Evolutionary conservation across 257 asterid genomes (phyloP).

Genomic region (Ehretia macrophylla): DNA sequence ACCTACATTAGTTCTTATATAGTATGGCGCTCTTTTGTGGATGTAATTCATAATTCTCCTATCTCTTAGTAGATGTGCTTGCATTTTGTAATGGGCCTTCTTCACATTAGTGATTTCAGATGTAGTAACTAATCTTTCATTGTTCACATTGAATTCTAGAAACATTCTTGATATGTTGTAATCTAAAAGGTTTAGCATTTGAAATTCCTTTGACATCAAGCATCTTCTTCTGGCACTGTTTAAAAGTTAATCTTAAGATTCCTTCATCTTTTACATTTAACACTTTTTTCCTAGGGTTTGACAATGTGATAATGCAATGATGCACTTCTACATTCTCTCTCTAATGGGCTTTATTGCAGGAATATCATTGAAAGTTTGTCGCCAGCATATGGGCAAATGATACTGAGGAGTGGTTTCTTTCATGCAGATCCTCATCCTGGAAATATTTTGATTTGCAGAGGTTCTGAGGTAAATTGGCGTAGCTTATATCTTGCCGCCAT

Average conservation of each 20-base stretch:
- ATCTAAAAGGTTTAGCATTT: background rate
- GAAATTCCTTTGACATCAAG: background rate
- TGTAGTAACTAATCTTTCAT: too few species aligned
- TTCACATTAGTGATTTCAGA: too few species aligned
- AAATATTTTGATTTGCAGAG: constrained; percentile 88
- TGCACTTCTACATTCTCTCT: background rate
- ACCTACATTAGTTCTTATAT: too few species aligned
- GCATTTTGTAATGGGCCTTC: too few species aligned
- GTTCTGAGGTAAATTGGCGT: constrained; percentile 69
- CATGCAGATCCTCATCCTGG: constrained; percentile 99
- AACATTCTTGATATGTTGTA: constrained; percentile 3
- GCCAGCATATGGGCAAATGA: constrained; percentile 97
- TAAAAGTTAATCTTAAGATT: background rate
- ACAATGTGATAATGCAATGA: background rate
- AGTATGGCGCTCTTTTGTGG: too few species aligned
- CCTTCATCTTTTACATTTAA: background rate
- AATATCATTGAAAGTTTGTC: constrained; percentile 85
- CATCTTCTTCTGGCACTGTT: background rate
- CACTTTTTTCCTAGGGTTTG: background rate
- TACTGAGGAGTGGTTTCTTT: constrained; percentile 91
- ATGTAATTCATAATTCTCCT: too few species aligned
- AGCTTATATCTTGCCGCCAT: constrained; percentile 12
- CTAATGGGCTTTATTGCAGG: constrained; percentile 39
- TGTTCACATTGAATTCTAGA: too few species aligned
- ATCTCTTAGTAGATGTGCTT: too few species aligned